These are phyloP conservation scores for Nothopassalora personata DNA, from an alignment of 2,329 filamentous ascomycete genomes.

Conservation along the genomic window DNA sequence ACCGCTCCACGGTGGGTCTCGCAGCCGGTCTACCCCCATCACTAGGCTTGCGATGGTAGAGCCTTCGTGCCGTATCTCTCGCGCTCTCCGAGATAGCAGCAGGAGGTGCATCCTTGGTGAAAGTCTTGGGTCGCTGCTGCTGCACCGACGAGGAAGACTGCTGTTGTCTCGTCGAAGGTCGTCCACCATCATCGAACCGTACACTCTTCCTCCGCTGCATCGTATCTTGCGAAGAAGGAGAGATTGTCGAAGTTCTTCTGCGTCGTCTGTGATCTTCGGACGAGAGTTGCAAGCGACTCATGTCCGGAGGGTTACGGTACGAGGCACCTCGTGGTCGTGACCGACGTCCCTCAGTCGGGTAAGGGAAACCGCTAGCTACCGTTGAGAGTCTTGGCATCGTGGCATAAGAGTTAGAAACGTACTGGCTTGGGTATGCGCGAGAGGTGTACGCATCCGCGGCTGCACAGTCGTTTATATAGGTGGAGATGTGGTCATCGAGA, in stretches of 20 bases:
- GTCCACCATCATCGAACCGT: conserved; percentile 16
- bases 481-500: background rate
- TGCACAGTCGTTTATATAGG: conserved; percentile 13
- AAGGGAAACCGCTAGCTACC: background rate
- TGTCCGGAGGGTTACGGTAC: conserved; percentile 6
- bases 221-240: conserved; percentile 1
- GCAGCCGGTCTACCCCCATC: conserved; percentile 3
- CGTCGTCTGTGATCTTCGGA: conserved; percentile 5
- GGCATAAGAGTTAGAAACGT: background rate
- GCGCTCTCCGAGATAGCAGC: conserved; percentile 16
- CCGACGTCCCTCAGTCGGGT: background rate
- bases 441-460: conserved; percentile 8
- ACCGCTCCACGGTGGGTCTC: background rate
- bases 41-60: conserved; percentile 8
- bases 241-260: conserved; percentile 3
- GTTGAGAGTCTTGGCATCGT: conserved; percentile 1
- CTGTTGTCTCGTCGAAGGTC: conserved; percentile 7
- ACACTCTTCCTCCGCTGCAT: conserved; percentile 12
- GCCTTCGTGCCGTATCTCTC: conserved; percentile 16
- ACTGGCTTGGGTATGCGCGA: conserved; percentile 3
- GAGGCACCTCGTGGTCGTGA: conserved; percentile 2
- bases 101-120: conserved; percentile 16
- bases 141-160: background rate
- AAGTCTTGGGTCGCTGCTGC: conserved; percentile 15
- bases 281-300: conserved; percentile 5